Percentiles rank a stretch among this genome's conserved stretches.
phyloP scores from a whole-genome alignment of 2,329 filamentous ascomycete genomes.

The Diplodia intermedia region DNA sequence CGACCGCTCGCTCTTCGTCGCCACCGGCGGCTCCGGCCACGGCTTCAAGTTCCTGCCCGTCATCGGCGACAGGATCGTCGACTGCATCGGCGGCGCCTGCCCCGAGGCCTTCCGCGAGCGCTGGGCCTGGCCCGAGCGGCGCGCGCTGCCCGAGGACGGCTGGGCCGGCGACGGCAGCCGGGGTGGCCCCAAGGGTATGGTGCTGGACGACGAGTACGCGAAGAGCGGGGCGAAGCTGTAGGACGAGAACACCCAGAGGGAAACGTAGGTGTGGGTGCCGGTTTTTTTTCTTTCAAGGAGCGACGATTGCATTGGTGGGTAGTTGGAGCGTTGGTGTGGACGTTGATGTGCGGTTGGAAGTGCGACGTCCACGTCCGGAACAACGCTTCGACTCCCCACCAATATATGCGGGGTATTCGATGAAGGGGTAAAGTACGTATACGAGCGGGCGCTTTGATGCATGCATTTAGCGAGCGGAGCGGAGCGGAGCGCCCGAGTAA shows the following conservation, averaged over 20 bases:
- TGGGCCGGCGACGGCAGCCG: constrained; percentile 50
- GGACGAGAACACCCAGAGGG: neutral
- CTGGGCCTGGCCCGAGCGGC: constrained; percentile 62
- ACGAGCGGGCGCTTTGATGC: constrained; percentile 7
- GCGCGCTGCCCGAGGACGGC: constrained; percentile 42
- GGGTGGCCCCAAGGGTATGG: constrained; percentile 48
- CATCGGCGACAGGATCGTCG: constrained; percentile 62
- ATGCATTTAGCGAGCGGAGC: constrained; percentile 20
- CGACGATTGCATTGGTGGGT: neutral
- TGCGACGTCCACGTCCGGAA: neutral
- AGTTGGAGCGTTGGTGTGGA: neutral
- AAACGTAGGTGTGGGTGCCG: no score
- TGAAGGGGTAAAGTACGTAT: neutral
- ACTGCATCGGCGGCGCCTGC: constrained; percentile 55
- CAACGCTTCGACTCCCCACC: neutral
- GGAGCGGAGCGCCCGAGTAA: constrained; percentile 4
- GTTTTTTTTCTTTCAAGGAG: no score
- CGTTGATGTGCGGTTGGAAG: neutral
- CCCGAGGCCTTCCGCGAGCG: constrained; percentile 63
- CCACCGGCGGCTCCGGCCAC: constrained; percentile 67
- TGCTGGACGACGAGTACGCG: constrained; percentile 51
- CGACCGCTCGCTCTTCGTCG: constrained; percentile 60
- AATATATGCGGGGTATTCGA: neutral
- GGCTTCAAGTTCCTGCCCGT: constrained; percentile 68
- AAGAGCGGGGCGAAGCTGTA: constrained; percentile 41